Percentiles rank a stretch among this genome's conserved stretches.
phyloP scores from a whole-genome alignment of 2,329 filamentous ascomycete genomes.

The Verticillium tricorpus region DNA sequence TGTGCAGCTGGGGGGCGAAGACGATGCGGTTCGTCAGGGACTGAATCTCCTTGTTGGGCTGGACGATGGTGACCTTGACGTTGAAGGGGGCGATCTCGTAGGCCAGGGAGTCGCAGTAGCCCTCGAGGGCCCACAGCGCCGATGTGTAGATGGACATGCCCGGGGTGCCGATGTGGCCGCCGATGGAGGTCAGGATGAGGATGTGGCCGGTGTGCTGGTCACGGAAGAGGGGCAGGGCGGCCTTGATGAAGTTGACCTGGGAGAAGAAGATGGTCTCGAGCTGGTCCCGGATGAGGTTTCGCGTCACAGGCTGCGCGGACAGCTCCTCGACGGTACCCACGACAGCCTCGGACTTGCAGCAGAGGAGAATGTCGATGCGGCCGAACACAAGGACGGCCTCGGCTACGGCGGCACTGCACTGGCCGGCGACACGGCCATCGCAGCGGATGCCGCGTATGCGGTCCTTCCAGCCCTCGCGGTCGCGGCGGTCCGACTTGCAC shows the following conservation, averaged over 20 bases:
- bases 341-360: constrained; percentile 83
- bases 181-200: constrained; percentile 83
- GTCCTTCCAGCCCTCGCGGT: constrained; percentile 75
- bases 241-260: constrained; percentile 93
- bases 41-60: constrained; percentile 90
- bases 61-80: constrained; percentile 91
- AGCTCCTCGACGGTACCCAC: constrained; percentile 91
- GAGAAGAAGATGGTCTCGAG: constrained; percentile 96
- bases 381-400: constrained; percentile 83
- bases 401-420: constrained; percentile 82
- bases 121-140: constrained; percentile 90
- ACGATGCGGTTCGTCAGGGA: constrained; percentile 83
- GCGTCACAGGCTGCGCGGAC: constrained; percentile 64
- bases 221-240: constrained; percentile 74
- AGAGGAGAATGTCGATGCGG: constrained; percentile 83
- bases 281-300: constrained; percentile 80
- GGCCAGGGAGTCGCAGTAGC: constrained; percentile 89
- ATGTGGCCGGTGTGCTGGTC: constrained; percentile 82
- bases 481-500: constrained; percentile 57
- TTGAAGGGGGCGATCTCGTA: constrained; percentile 98
- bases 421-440: constrained; percentile 57
- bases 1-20: constrained; percentile 70
- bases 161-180: constrained; percentile 87
- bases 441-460: constrained; percentile 64
- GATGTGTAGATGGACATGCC: constrained; percentile 89